Percentiles rank a stretch among this genome's conserved stretches.
These are phyloP conservation scores for Arthrobotrys iridis DNA, from an alignment of 2,329 filamentous ascomycete genomes.

Conservation along the genomic window DNA sequence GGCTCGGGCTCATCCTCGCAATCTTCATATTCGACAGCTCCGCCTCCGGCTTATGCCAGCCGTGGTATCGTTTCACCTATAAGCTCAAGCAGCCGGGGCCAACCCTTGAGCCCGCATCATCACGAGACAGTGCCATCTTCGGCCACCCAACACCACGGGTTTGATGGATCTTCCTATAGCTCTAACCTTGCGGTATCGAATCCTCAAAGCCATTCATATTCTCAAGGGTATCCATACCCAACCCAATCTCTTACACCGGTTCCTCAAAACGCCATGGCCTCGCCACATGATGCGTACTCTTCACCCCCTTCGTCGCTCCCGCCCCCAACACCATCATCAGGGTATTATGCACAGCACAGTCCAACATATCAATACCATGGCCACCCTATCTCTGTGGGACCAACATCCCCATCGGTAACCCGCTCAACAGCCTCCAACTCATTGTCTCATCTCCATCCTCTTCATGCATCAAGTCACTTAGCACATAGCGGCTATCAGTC, in stretches of 20 bases:
- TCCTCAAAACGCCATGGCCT: conserved; percentile 22
- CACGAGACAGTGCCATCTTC: conserved; percentile 35
- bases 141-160: conserved; percentile 7
- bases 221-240: conserved; percentile 25
- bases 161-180: conserved; percentile 34
- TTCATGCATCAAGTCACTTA: conserved; percentile 37
- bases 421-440: conserved; percentile 18
- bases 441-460: conserved; percentile 36
- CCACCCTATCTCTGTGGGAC: conserved; percentile 32
- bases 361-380: conserved; percentile 39
- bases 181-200: conserved; percentile 34
- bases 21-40: conserved; percentile 30
- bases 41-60: conserved; percentile 14
- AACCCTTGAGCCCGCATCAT: conserved; percentile 48
- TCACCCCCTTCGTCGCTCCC: conserved; percentile 47
- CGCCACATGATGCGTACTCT: conserved; percentile 47
- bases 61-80: conserved; percentile 40
- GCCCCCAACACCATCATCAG: conserved; percentile 46
- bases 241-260: conserved; percentile 43
- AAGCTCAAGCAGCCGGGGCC: conserved; percentile 29
- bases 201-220: conserved; percentile 31
- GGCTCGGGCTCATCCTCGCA: conserved; percentile 33
- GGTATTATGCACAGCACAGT: conserved; percentile 45
- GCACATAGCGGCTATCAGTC: conserved; percentile 32
- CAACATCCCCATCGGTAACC: conserved; percentile 29